Percentiles rank a stretch among this genome's conserved stretches.
These are phyloP conservation scores for Stachybotrys echinatus DNA, from an alignment of 2,329 filamentous ascomycete genomes.

Conservation along the genomic window DNA sequence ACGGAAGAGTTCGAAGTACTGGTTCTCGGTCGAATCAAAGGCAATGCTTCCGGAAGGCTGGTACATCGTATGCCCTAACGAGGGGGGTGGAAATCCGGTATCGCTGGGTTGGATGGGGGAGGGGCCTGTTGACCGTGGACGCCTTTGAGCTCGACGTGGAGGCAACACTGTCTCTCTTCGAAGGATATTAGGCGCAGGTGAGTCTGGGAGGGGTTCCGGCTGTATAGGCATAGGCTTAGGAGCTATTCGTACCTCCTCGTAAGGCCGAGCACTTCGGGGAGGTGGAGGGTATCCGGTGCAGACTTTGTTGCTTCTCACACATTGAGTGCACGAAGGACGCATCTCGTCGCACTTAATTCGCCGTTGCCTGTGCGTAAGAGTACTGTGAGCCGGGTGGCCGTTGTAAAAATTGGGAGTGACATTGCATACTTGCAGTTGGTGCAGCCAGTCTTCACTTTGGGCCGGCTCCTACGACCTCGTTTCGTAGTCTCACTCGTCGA, in stretches of 20 bases:
- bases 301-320: constrained; percentile 49
- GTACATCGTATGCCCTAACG: constrained; percentile 27
- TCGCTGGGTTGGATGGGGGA: not conserved
- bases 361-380: constrained; percentile 40
- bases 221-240: constrained; percentile 33
- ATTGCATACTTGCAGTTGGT: constrained; percentile 61
- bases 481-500: constrained; percentile 18
- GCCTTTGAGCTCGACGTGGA: constrained; percentile 19
- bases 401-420: constrained; percentile 1
- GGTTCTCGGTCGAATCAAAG: constrained; percentile 45
- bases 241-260: constrained; percentile 44
- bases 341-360: constrained; percentile 64
- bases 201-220: not conserved
- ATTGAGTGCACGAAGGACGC: constrained; percentile 56
- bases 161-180: constrained; percentile 20
- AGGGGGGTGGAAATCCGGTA: constrained; percentile 5
- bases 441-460: constrained; percentile 63
- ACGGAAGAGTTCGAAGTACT: constrained; percentile 59
- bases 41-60: constrained; percentile 39
- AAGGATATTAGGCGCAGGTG: not conserved
- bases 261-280: constrained; percentile 38
- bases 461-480: constrained; percentile 47
- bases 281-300: constrained; percentile 61
- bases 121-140: constrained; percentile 10
- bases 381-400: constrained; percentile 2